phyloP scores from a whole-genome alignment of 805 yeast genomes.

The Phaffomyces thermotolerans region DNA sequence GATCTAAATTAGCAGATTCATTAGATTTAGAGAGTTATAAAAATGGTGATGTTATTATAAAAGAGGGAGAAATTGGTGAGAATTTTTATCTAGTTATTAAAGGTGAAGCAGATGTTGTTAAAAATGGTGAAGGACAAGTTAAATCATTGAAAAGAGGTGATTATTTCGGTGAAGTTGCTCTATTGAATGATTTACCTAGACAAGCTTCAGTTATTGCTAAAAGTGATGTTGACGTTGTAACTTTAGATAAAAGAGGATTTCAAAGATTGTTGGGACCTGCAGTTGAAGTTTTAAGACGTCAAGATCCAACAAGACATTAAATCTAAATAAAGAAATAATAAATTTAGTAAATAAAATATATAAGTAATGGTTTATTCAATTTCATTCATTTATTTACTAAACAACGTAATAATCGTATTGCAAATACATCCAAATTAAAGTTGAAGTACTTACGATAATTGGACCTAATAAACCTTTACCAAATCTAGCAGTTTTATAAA shows the following conservation, averaged over 20 bases:
- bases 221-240: conserved; percentile 76
- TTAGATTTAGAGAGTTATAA: conserved; percentile 68
- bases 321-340: no score
- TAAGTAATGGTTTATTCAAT: not conserved
- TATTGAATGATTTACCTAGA: conserved; percentile 85
- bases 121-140: conserved; percentile 51
- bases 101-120: conserved; percentile 75
- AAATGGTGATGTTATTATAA: conserved; percentile 67
- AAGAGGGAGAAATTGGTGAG: conserved; percentile 82
- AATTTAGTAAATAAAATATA: no score
- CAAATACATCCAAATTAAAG: conserved; percentile 73
- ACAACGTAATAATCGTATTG: conserved; percentile 55
- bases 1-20: conserved; percentile 92
- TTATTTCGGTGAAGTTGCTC: conserved; percentile 94
- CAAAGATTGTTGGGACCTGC: conserved; percentile 93
- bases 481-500: conserved; percentile 70
- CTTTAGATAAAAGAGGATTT: conserved; percentile 86
- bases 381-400: no score
- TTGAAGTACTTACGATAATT: conserved; percentile 64
- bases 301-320: conserved; percentile 61
- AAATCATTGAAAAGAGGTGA: conserved; percentile 67
- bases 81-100: conserved; percentile 68
- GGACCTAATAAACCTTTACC: conserved; percentile 92
- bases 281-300: conserved; percentile 76
- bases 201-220: conserved; percentile 86